Base-by-base conservation (phyloP, 352 stramenopile genomes). In the Phytophthora pini region DNA sequence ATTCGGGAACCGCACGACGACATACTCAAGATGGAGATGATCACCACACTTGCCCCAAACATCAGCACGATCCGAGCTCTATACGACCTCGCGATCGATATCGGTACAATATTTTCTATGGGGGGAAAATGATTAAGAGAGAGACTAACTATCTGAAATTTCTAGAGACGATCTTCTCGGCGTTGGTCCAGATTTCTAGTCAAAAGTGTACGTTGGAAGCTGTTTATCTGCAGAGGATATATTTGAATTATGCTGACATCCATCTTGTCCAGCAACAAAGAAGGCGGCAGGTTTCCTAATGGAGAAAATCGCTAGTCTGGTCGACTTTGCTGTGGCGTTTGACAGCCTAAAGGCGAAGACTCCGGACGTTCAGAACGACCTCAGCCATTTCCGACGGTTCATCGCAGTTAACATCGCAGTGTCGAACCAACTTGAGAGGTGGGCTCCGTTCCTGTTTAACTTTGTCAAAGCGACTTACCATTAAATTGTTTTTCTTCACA, bases 341-440 rank as follows among this genome's bases (percentile, higher is more conserved):
- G 80, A 89, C 56, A 76, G 64, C 44, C 57, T 82, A 34, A 89
- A 89, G 62, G 56, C 74, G 17, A 74, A 71, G 31, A 87, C 72
- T 22, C 76, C 80, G 20, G 69, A 80, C 17, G 69, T 89, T 36
- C 80, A 89, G 64, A 89, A 89, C 56, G 80, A 89, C 51, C 59
- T 89, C 43, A 89, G 80, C 60, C 76, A 81, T 50, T 88, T 88
- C 39, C 72, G 80, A 26, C 67, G 78, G 10, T 74, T 87, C 15
- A 65, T 81, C 20, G 74, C 77, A 17, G 56, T 84, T 15, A 80
- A 76, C 7, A 27, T 70, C 5, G 46, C 58, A 2, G 44, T 62
- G 2, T 62, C 62, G 32, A 89, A 89, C 40, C 76, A 89, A 50
- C 62, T 84, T 3, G 80, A 88, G 41, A 72, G 71, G 80, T 82